Conservation (phyloP, 2,329 filamentous ascomycete species). For the Chrysoporthe austroafricana region DNA sequence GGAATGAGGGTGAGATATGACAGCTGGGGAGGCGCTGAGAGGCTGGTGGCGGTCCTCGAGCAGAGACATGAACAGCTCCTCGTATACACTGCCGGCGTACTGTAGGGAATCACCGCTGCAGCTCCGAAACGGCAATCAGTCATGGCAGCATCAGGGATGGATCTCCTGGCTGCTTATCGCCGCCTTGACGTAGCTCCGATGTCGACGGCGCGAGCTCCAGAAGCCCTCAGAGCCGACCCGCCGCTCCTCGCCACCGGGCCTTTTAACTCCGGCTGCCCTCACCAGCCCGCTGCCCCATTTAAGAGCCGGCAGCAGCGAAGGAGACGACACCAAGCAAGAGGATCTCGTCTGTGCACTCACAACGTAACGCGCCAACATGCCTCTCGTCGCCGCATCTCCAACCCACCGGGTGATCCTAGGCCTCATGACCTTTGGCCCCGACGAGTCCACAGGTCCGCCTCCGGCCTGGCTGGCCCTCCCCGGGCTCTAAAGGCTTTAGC, state of each 20-base stretch:
- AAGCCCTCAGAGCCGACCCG: not conserved
- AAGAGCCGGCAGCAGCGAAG: not conserved
- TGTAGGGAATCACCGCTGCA: not conserved
- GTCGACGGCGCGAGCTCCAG: not conserved
- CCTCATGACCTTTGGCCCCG: slow-evolving; percentile 72
- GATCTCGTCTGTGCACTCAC: not conserved
- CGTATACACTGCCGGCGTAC: not conserved
- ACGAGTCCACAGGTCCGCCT: slow-evolving; percentile 48
- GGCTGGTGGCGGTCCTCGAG: not conserved
- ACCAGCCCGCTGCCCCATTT: too few species aligned
- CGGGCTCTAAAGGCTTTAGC: not conserved
- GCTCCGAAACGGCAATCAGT: not conserved
- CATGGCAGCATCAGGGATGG: not conserved
- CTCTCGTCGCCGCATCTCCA: slow-evolving; percentile 26
- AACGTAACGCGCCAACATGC: slow-evolving; percentile 6
- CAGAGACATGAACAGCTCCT: not conserved
- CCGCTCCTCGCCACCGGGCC: not conserved
- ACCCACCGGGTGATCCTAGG: slow-evolving; percentile 65
- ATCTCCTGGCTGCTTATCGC: not conserved
- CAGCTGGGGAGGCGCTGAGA: too few species aligned
- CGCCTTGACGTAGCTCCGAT: not conserved
- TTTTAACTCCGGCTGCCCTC: not conserved
- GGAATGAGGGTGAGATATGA: too few species aligned
- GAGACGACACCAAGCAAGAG: not conserved
- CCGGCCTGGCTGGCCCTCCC: not conserved